Evolutionary conservation across 768 basidiomycete genomes (phyloP).

Genomic region (Lanmaoa pseudosensibilis): DNA sequence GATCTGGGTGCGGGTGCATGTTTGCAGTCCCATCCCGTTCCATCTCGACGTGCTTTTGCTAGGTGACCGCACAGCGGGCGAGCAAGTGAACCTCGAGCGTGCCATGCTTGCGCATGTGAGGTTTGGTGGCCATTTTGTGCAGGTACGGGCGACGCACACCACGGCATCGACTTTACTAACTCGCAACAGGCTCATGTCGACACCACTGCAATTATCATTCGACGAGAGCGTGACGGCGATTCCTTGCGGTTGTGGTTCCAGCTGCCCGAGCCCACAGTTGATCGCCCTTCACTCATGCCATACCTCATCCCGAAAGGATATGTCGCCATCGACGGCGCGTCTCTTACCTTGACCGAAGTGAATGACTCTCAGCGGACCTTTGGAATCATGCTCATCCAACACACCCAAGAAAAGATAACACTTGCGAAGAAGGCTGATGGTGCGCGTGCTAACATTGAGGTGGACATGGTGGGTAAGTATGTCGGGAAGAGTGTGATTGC

Average conservation of each 20-base stretch:
- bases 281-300: slow-evolving; percentile 63
- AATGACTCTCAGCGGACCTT: slow-evolving; percentile 62
- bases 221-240: slow-evolving; percentile 73
- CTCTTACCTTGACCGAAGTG: slow-evolving; percentile 85
- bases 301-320: slow-evolving; percentile 95
- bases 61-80: slow-evolving; percentile 80
- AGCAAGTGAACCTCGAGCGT: slow-evolving; percentile 88
- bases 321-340: slow-evolving; percentile 91
- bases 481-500: slow-evolving; percentile 80
- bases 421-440: slow-evolving; percentile 74
- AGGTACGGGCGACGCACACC: slow-evolving; percentile 50
- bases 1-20: slow-evolving; percentile 66
- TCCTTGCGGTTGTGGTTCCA: slow-evolving; percentile 85
- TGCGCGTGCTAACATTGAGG: slow-evolving; percentile 90
- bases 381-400: slow-evolving; percentile 92
- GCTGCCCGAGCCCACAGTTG: slow-evolving; percentile 57
- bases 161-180: background rate
- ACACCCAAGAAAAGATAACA: slow-evolving; percentile 88
- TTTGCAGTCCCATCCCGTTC: background rate
- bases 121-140: slow-evolving; percentile 97
- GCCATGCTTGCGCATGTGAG: slow-evolving; percentile 90
- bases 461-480: slow-evolving; percentile 92
- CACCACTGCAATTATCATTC: slow-evolving; percentile 74
- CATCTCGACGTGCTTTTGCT: slow-evolving; percentile 8
- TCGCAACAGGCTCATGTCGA: slow-evolving; percentile 85